Base-by-base conservation (phyloP, 352 stramenopile genomes). In the Globisporangium alternatum region DNA sequence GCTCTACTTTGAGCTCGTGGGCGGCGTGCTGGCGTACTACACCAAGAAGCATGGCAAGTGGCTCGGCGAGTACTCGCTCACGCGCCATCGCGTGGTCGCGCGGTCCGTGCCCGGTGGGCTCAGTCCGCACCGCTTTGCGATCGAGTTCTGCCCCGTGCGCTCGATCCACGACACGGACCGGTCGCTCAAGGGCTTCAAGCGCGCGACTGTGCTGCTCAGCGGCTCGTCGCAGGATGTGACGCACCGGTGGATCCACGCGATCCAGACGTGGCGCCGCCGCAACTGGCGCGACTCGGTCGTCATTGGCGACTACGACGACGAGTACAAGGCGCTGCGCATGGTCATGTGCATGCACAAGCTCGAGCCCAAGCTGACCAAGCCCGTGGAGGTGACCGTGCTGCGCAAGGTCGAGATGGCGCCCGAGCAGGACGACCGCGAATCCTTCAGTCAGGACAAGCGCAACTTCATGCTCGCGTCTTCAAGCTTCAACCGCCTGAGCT, bases 141-240 rank as follows among this genome's bases (percentile, higher is more conserved):
- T 93, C 30, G 85, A 93, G 52, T 63, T 93, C 25, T 82, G 75
- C 22, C 85, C 85, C 60, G 83, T 91, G 60, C 83, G 83, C 22
- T 93, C 85, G 19, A 69, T 91, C 30, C 80, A 93, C 66, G 82
- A 91, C 67, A 84, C 79, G 13, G 81, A 93, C 17, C 82, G 83
- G 3, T 87, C 81, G 44, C 80, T 91, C 30, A 73, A 83, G 57
- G 66, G 88, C 43, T 90, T 88, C 62, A 78, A 76, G 60, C 80
- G 75, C 47, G 71, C 48, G 19, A 76, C 73, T 0, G 74, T 93
- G 33, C 64, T 90, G 22, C 67, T 93, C 13, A 85, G 82, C 47
- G 85, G 79, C 2, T 86, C 78, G 13, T 78, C 78, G 2, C 68
- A 68, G 3, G 73, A 80, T 21, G 70, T 86, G 5, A 71, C 74